Conservation (phyloP, 2,329 filamentous ascomycete species). For the Trichoderma sp. region DNA sequence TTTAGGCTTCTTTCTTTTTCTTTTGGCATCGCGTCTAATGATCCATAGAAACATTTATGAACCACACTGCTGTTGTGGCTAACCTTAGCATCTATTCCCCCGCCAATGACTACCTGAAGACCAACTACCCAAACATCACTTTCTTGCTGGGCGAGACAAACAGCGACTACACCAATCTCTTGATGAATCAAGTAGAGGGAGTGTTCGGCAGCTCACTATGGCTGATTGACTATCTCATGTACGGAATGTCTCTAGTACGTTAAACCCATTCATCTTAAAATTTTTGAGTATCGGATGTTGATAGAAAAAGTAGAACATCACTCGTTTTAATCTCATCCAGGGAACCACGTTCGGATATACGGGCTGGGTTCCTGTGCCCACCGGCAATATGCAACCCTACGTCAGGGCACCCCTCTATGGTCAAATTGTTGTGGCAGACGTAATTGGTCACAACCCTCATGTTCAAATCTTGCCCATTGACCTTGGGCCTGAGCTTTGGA, state of each 20-base stretch:
- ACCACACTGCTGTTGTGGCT: conserved; percentile 5
- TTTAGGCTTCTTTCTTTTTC: neutral
- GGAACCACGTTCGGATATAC: conserved; percentile 9
- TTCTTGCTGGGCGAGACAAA: conserved; percentile 4
- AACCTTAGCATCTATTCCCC: conserved; percentile 13
- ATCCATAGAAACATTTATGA: neutral
- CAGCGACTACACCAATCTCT: conserved; percentile 2
- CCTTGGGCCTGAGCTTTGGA: neutral
- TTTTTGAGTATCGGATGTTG: neutral
- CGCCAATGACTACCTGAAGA: neutral
- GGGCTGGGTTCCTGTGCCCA: conserved; percentile 5
- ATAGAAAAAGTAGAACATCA: neutral
- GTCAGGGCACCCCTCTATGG: conserved; percentile 4
- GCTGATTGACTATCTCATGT: conserved; percentile 2
- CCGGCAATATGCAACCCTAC: neutral
- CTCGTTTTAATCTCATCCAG: neutral
- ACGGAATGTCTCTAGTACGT: conserved; percentile 1
- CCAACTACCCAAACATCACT: conserved; percentile 1
- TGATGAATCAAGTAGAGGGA: conserved; percentile 6
- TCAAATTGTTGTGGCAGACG: conserved; percentile 8
- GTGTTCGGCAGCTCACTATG: conserved; percentile 4
- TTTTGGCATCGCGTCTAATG: neutral
- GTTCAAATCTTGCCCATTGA: neutral
- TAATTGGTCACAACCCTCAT: neutral
- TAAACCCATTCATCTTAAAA: rapidly evolving